These are phyloP conservation scores for Curvularia sp. DNA, from an alignment of 2,329 filamentous ascomycete species.

Conservation along the genomic window DNA sequence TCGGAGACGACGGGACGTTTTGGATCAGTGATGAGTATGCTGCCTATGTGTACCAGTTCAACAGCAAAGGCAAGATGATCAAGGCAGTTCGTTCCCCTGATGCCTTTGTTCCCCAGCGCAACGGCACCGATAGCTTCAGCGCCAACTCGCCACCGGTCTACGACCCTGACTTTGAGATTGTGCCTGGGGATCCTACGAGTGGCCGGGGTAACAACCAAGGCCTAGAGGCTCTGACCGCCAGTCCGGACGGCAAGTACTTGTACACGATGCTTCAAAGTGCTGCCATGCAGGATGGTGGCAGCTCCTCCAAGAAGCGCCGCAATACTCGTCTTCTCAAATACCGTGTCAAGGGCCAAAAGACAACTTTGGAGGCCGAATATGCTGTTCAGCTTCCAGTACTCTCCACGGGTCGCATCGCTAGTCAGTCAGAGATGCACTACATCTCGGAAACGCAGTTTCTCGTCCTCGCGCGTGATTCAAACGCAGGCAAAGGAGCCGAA, in stretches of 20 bases:
- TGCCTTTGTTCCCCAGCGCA: constrained; percentile 69
- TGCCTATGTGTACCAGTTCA: constrained; percentile 75
- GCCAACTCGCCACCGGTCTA: constrained; percentile 70
- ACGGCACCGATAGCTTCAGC: constrained; percentile 66
- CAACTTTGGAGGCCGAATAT: constrained; percentile 66
- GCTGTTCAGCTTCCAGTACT: constrained; percentile 70
- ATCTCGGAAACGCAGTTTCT: constrained; percentile 70
- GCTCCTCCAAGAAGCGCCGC: constrained; percentile 61
- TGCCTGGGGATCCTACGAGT: constrained; percentile 64
- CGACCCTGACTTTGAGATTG: constrained; percentile 56
- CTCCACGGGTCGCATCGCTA: constrained; percentile 63
- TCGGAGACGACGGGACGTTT: constrained; percentile 66
- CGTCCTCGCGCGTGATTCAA: constrained; percentile 69
- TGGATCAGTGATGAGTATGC: constrained; percentile 69
- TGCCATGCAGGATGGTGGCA: constrained; percentile 59
- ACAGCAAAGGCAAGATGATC: constrained; percentile 63
- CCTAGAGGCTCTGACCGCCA: constrained; percentile 73
- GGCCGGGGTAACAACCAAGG: constrained; percentile 77
- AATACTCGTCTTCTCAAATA: constrained; percentile 71
- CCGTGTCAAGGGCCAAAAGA: constrained; percentile 58
- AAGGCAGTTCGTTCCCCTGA: constrained; percentile 69
- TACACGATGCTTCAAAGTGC: constrained; percentile 72
- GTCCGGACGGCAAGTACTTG: constrained; percentile 67
- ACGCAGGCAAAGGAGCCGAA: constrained; percentile 64
- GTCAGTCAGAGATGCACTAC: constrained; percentile 72